Evolutionary conservation across 2,329 filamentous ascomycete genomes (phyloP).

Genomic region (Claviceps lovelessii): DNA sequence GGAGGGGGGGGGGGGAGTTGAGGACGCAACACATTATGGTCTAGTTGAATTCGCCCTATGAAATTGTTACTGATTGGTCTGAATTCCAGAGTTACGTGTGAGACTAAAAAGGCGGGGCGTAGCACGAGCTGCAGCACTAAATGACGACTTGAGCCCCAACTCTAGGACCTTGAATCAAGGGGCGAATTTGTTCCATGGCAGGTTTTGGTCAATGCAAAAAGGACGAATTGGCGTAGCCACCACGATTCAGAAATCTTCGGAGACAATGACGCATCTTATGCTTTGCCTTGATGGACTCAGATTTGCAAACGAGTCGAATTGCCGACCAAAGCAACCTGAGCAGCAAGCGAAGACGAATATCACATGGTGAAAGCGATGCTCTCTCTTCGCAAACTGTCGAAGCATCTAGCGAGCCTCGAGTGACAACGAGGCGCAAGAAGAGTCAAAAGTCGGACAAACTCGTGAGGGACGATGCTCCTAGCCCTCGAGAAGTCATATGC

Average conservation of each 20-base stretch:
- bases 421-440: neutral
- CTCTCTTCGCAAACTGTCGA: neutral
- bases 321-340: neutral
- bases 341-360: neutral
- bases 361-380: neutral
- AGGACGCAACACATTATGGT: too few relatives aligned
- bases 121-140: neutral
- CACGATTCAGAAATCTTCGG: neutral
- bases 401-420: neutral
- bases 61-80: too few relatives aligned
- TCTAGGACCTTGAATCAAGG: too few relatives aligned
- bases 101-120: neutral
- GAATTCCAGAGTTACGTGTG: neutral
- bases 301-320: neutral
- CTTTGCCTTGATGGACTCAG: neutral
- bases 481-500: neutral
- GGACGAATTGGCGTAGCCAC: neutral
- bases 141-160: neutral
- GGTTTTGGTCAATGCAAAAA: neutral
- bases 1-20: too few relatives aligned
- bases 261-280: neutral
- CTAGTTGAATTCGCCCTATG: too few relatives aligned
- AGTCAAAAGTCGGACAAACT: neutral
- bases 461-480: neutral
- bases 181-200: neutral